Conservation (phyloP, 2,329 filamentous ascomycete genomes). For the Colletotrichum horii region DNA sequence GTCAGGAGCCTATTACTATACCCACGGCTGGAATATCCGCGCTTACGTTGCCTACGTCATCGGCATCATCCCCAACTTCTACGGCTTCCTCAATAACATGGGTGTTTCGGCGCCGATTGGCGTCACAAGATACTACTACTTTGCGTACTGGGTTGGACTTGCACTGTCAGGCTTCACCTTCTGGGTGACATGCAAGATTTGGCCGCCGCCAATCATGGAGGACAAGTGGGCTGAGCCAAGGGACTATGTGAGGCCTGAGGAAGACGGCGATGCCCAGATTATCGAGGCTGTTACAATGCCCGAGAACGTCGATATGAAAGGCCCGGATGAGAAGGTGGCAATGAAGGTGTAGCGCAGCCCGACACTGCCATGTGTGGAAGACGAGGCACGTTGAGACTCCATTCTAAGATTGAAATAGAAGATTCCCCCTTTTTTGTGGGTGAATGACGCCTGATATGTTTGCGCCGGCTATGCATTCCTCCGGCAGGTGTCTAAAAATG, state of each 20-base stretch:
- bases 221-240: constrained; percentile 23
- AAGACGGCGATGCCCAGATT: not conserved
- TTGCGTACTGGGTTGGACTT: constrained; percentile 60
- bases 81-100: constrained; percentile 45
- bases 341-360: not conserved
- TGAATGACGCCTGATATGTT: not conserved
- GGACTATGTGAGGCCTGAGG: constrained; percentile 18
- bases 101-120: constrained; percentile 38
- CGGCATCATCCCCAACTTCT: constrained; percentile 44
- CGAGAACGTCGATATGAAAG: not conserved
- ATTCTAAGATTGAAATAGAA: not conserved
- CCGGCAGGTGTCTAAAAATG: not conserved
- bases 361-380: not conserved
- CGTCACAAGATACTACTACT: constrained; percentile 55
- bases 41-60: constrained; percentile 29
- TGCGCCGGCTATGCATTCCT: not conserved
- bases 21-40: constrained; percentile 12
- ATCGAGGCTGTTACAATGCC: constrained; percentile 1
- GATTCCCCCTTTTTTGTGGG: not conserved
- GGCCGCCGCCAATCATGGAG: constrained; percentile 21
- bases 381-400: not conserved
- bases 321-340: not conserved
- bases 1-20: constrained; percentile 12
- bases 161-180: constrained; percentile 41
- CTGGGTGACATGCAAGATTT: constrained; percentile 22